Conservation (phyloP, 345 rosid species). For the Brassica carinata region DNA sequence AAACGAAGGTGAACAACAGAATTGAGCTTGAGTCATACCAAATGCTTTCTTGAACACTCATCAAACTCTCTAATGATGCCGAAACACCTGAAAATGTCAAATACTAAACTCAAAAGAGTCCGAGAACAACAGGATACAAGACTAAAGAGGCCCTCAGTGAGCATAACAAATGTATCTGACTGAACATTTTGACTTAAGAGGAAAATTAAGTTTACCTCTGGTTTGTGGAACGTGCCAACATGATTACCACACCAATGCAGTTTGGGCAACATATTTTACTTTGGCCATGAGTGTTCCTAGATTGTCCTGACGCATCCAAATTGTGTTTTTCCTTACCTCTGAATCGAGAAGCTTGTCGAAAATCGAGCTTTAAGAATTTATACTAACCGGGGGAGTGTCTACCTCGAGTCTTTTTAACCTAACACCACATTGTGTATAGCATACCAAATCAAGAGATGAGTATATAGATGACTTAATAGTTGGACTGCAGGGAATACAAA, state of each 20-base stretch:
- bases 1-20: conserved; percentile 5
- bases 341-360: conserved; percentile 25
- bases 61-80: conserved; percentile 70
- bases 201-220: conserved; percentile 46
- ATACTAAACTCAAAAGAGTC: neutral
- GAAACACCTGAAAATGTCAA: conserved; percentile 49
- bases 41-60: conserved; percentile 59
- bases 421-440: conserved; percentile 21
- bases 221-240: conserved; percentile 48
- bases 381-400: conserved; percentile 49
- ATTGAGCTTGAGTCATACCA: conserved; percentile 43
- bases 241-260: conserved; percentile 78
- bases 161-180: neutral
- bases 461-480: neutral
- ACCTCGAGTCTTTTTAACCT: conserved; percentile 61
- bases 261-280: conserved; percentile 34
- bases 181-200: neutral
- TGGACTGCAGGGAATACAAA: neutral
- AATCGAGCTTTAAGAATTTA: conserved; percentile 1
- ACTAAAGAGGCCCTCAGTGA: neutral
- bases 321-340: conserved; percentile 7
- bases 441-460: conserved; percentile 2
- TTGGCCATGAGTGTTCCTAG: conserved; percentile 39
- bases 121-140: neutral
- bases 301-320: conserved; percentile 52